phyloP scores from a whole-genome alignment of 495 filamentous ascomycete species.

The Evansstolkia leycettana region DNA sequence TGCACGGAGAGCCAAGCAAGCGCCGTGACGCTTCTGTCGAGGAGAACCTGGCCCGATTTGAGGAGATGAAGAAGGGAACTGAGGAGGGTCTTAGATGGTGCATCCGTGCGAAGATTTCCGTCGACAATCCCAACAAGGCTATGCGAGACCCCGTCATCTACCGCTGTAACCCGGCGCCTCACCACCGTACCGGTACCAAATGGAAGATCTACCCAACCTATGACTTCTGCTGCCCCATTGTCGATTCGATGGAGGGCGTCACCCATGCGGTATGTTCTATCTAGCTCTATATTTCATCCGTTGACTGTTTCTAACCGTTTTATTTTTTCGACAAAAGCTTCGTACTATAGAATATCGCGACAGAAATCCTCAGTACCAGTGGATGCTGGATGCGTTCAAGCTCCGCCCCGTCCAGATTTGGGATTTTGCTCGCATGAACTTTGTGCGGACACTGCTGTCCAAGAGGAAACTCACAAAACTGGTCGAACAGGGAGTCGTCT shows the following conservation, averaged over 20 bases:
- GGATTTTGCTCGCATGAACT: constrained; percentile 97
- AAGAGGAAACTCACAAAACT: constrained; percentile 95
- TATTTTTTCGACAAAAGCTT: too few relatives aligned
- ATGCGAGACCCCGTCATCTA: constrained; percentile 93
- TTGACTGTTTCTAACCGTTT: too few relatives aligned
- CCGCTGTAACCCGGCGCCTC: constrained; percentile 62
- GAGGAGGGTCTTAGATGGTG: constrained; percentile 68
- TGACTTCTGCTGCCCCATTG: constrained; percentile 84
- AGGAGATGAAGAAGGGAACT: constrained; percentile 78
- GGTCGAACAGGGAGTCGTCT: constrained; percentile 73
- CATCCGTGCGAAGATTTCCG: constrained; percentile 80
- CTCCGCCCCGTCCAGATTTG: constrained; percentile 87
- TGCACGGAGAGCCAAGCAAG: constrained; percentile 60
- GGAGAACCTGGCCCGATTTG: constrained; percentile 68
- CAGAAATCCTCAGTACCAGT: constrained; percentile 93
- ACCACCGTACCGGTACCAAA: constrained; percentile 78
- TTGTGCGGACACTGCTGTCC: constrained; percentile 76
- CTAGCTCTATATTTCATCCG: too few relatives aligned
- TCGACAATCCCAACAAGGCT: constrained; percentile 73
- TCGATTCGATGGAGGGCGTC: constrained; percentile 84
- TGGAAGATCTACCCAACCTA: constrained; percentile 98
- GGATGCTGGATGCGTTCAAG: constrained; percentile 79
- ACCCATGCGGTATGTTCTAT: constrained; percentile 92
- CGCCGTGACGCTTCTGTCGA: constrained; percentile 67
- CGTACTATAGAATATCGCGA: constrained; percentile 96